Evolutionary conservation across 441 rosid genomes (phyloP).

Genomic region (Gossypium davidsonii): DNA sequence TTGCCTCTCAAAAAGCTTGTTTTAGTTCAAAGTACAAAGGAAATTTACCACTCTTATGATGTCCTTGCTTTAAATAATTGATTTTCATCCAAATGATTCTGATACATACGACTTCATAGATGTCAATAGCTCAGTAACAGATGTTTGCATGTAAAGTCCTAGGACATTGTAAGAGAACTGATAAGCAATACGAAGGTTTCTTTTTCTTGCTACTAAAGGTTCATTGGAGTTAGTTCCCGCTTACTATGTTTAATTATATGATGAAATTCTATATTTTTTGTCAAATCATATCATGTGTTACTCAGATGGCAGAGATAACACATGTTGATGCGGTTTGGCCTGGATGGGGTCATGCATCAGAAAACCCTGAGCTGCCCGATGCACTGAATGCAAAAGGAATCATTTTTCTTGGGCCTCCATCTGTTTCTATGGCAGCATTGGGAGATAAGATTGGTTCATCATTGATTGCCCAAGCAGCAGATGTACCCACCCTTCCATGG

Average conservation of each 20-base stretch:
- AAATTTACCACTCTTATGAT: not conserved
- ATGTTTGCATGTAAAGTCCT: constrained; percentile 9
- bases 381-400: constrained; percentile 83
- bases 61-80: not conserved
- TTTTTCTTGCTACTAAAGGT: not conserved
- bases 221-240: constrained; percentile 8
- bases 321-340: constrained; percentile 99
- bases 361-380: constrained; percentile 96
- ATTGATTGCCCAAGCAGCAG: constrained; percentile 98
- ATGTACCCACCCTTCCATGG: constrained; percentile 99
- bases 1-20: constrained; percentile 1
- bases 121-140: constrained; percentile 6
- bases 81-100: not conserved
- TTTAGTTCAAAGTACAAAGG: not conserved
- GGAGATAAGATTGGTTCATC: constrained; percentile 99
- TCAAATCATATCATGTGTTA: constrained; percentile 16
- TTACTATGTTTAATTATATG: constrained; percentile 6
- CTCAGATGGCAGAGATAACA: constrained; percentile 96
- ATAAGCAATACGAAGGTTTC: not conserved
- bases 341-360: constrained; percentile 99
- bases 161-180: constrained; percentile 8
- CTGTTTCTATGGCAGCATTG: constrained; percentile 87
- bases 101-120: not conserved
- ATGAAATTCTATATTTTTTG: constrained; percentile 2
- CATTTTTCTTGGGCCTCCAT: constrained; percentile 95